These are phyloP conservation scores for Cerrena zonata DNA, from an alignment of 1,284 basidiomycete species.

Conservation along the genomic window DNA sequence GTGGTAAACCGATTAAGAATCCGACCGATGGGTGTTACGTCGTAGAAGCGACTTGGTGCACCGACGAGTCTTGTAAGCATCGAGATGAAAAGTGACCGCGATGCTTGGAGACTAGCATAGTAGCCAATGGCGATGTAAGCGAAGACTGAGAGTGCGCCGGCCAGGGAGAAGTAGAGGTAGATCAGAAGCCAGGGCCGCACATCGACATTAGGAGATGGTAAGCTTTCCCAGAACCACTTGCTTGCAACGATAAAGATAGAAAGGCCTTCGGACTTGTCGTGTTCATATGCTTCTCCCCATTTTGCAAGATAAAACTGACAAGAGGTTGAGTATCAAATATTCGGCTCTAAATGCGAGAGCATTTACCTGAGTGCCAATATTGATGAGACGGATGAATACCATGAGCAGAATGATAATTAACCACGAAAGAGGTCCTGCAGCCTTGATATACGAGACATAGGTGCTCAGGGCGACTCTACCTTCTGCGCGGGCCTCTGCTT, in stretches of 20 bases:
- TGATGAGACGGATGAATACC: slow-evolving; percentile 50
- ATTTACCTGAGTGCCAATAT: slow-evolving; percentile 52
- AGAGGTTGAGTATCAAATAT: background rate
- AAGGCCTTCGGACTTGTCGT: slow-evolving; percentile 23
- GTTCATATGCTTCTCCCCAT: slow-evolving; percentile 59
- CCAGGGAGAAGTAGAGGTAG: slow-evolving; percentile 56
- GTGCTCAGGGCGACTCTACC: slow-evolving; percentile 55
- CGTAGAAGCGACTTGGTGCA: slow-evolving; percentile 64
- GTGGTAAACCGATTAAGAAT: slow-evolving; percentile 77
- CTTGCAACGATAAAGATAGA: slow-evolving; percentile 13
- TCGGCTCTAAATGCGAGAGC: background rate
- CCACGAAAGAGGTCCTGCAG: slow-evolving; percentile 56
- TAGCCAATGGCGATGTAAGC: slow-evolving; percentile 58
- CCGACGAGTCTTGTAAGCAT: slow-evolving; percentile 52
- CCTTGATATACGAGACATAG: slow-evolving; percentile 56
- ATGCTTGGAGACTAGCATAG: slow-evolving; percentile 62
- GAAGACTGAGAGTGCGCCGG: slow-evolving; percentile 48
- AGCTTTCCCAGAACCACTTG: slow-evolving; percentile 35
- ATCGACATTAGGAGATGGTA: slow-evolving; percentile 53
- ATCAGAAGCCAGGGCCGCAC: slow-evolving; percentile 63
- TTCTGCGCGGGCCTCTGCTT: slow-evolving; percentile 59
- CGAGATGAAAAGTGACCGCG: slow-evolving; percentile 49
- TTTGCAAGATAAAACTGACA: slow-evolving; percentile 54
- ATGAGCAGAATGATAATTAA: slow-evolving; percentile 47
- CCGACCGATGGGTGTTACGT: slow-evolving; percentile 63